phyloP scores from a whole-genome alignment of 371 early-diverging fungal genomes.

The Mucor velutinosus region DNA sequence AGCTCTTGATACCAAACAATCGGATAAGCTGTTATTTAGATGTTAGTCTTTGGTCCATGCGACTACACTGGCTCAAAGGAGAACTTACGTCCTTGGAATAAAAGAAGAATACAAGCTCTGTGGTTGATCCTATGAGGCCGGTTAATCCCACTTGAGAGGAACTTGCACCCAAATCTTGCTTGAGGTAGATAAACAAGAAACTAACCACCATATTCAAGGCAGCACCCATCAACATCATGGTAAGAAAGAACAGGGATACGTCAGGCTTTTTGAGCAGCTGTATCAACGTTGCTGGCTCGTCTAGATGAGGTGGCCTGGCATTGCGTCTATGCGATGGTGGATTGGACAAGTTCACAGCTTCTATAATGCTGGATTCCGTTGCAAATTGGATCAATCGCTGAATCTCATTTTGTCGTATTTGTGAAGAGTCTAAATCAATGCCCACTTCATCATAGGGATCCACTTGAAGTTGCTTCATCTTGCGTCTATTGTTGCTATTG shows the following conservation, averaged over 20 bases:
- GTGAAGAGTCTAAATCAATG: constrained; percentile 29
- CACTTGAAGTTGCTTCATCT: constrained; percentile 34
- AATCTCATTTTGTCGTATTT: constrained; percentile 49
- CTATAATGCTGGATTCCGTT: constrained; percentile 57
- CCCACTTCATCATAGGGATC: constrained; percentile 39
- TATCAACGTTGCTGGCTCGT: constrained; percentile 38
- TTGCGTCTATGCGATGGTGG: constrained; percentile 45
- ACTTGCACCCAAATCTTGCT: constrained; percentile 51
- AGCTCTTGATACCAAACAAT: constrained; percentile 48
- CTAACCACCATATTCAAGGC: constrained; percentile 56
- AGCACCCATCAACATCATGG: constrained; percentile 60
- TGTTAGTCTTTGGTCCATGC: background rate
- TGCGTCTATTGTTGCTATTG: constrained; percentile 1
- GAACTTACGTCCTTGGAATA: constrained; percentile 53
- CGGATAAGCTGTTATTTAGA: constrained; percentile 38
- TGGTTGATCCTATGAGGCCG: constrained; percentile 51
- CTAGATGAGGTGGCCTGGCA: background rate
- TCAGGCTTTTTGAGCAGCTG: constrained; percentile 44
- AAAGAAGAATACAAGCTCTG: constrained; percentile 53
- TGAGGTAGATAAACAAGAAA: constrained; percentile 50
- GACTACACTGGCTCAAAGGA: background rate
- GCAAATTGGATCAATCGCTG: constrained; percentile 55
- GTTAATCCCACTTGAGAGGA: constrained; percentile 50
- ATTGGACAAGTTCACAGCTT: constrained; percentile 53
- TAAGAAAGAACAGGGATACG: constrained; percentile 46